Base-by-base conservation (phyloP, 805 yeast species). In the Lipomyces sp. region DNA sequence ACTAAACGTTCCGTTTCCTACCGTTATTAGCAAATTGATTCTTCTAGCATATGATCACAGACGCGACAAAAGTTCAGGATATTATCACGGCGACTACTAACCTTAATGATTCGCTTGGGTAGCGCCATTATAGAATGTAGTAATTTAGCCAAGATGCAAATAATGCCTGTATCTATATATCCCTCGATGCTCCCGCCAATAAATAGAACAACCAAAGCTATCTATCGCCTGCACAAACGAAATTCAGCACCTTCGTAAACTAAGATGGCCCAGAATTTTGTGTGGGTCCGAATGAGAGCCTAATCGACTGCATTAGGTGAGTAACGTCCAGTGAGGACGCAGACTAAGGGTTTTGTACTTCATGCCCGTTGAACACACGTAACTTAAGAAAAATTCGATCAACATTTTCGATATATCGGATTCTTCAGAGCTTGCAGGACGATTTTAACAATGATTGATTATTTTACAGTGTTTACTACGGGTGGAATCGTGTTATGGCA, bases 71-170 rank as follows among this genome's bases (percentile, higher is more conserved):
- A 7, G 7, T 11, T n/a, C 24, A 42, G 10, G 48, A 42, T 42
- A 15, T 11, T 8, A n/a, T 42, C 24, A 42, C 48, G n/a, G 24
- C n/a, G 24, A 42, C 15, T 15, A 42, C 48, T n/a, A 42, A 87
- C 90, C 76, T 93, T 92, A 72, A 94, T 90, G 72, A 94, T 94
- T 81, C 99, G 86, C 80, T 92, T 94, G 55, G 98, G 96, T 75
- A 93, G 81, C 30, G 85, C 81, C 71, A 71, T 72, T 30, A 35
- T 42, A n/a, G 50, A 8, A 30, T 29, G 24, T 18, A 15, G n/a
- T 42, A 24, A 42, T 42, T 42, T 15, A n/a, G 24, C 13, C 34
- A n/a, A 30, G 55, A 53, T 53, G 34, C 34, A 53, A 24, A 42
- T 42, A 42, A 15, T 24, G 24, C 48, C 48, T 42, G 48, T 42